Evolutionary conservation across 495 filamentous ascomycete genomes (phyloP).

Genomic region (Parachaetomium inaequale): DNA sequence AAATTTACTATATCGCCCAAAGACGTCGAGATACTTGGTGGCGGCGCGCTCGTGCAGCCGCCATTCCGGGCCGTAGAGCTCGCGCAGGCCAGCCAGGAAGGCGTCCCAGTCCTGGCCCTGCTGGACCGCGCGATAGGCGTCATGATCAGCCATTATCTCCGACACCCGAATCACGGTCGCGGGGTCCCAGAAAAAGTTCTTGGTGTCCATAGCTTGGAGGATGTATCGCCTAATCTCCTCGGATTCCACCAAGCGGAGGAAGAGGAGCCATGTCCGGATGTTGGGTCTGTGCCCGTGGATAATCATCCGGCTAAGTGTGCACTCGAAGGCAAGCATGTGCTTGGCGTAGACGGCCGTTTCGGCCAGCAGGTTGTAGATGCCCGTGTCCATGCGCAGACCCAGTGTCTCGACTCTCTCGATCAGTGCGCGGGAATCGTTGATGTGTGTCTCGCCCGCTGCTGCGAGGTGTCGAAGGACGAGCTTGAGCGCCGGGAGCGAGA

Average conservation of each 20-base stretch:
- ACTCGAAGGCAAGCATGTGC: constrained; percentile 35
- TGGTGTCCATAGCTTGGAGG: constrained; percentile 30
- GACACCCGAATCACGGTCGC: constrained; percentile 25
- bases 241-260: constrained; percentile 39
- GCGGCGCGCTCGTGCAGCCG: constrained; percentile 26
- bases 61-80: constrained; percentile 40
- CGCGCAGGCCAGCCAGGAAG: constrained; percentile 32
- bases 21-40: constrained; percentile 33
- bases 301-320: constrained; percentile 33
- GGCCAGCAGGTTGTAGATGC: constrained; percentile 36
- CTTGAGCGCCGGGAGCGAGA: constrained; percentile 37
- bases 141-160: constrained; percentile 32
- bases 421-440: constrained; percentile 23
- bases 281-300: constrained; percentile 28
- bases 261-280: constrained; percentile 38
- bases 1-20: constrained; percentile 28
- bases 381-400: constrained; percentile 31
- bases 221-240: constrained; percentile 38
- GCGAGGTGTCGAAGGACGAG: constrained; percentile 37
- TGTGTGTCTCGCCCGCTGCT: constrained; percentile 12
- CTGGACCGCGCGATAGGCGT: constrained; percentile 33
- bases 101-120: constrained; percentile 18
- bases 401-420: constrained; percentile 21
- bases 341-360: constrained; percentile 28
- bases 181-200: constrained; percentile 27